These are phyloP conservation scores for Monosporascus sp. DNA, from an alignment of 2,329 filamentous ascomycete species.

Conservation along the genomic window DNA sequence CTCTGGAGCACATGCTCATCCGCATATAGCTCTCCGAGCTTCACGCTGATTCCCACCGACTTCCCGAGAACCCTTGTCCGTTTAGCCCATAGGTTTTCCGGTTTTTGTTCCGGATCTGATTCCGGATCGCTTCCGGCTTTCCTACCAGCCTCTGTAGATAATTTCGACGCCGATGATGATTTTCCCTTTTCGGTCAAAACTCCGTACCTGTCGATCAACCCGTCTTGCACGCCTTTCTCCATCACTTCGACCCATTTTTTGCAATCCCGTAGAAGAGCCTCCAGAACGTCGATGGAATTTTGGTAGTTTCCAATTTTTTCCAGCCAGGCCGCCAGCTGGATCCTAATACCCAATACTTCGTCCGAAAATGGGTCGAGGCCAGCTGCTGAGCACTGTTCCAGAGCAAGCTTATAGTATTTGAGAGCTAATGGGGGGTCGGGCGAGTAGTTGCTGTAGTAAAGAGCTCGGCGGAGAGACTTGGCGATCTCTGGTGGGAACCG, in stretches of 20 bases:
- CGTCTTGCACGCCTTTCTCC: constrained; percentile 44
- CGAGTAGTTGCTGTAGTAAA: constrained; percentile 79
- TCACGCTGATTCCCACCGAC: constrained; percentile 70
- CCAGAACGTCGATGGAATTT: constrained; percentile 69
- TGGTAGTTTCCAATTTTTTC: constrained; percentile 68
- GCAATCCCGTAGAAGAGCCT: constrained; percentile 69
- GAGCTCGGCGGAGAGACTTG: constrained; percentile 71
- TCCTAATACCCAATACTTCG: constrained; percentile 83
- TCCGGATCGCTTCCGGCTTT: constrained; percentile 11
- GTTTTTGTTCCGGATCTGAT: constrained; percentile 10
- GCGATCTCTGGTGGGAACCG: constrained; percentile 65
- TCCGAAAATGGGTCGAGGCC: constrained; percentile 86
- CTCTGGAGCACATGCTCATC: constrained; percentile 69
- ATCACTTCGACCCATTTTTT: constrained; percentile 52
- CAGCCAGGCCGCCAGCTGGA: constrained; percentile 73
- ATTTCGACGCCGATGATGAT: constrained; percentile 1
- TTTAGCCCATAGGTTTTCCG: constrained; percentile 49
- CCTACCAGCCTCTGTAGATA: background rate
- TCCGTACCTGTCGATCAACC: constrained; percentile 37
- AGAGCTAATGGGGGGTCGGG: constrained; percentile 72
- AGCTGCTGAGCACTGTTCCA: constrained; percentile 65
- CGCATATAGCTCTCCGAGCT: constrained; percentile 78
- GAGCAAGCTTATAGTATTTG: constrained; percentile 75
- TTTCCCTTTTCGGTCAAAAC: constrained; percentile 18
- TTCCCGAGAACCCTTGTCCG: constrained; percentile 67